These are phyloP conservation scores for Dionaea muscipula DNA, from an alignment of 179 eudicot genomes.

Conservation along the genomic window DNA sequence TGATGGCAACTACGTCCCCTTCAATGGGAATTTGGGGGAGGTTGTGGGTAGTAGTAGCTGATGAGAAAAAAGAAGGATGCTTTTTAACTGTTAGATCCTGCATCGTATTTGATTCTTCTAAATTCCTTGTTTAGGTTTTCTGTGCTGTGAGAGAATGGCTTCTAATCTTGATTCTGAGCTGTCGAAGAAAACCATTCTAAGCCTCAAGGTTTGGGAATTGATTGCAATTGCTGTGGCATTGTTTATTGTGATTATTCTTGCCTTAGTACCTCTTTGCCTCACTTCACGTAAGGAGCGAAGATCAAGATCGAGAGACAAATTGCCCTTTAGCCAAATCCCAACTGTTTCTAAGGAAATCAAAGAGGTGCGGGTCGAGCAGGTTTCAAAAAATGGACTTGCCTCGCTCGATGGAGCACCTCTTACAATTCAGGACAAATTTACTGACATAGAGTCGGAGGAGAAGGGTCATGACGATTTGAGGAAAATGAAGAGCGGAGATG, in stretches of 20 bases:
- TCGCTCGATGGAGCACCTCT: slow-evolving; percentile 52
- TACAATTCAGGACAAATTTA: slow-evolving; percentile 68
- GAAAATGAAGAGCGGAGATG: slow-evolving; percentile 46
- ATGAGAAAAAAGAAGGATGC: neutral
- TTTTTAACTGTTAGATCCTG: too few species aligned
- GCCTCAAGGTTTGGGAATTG: slow-evolving; percentile 76
- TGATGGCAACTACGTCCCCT: neutral
- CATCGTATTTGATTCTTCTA: too few species aligned
- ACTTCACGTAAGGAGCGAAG: slow-evolving; percentile 57
- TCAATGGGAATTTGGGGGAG: neutral
- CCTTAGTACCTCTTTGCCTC: slow-evolving; percentile 30
- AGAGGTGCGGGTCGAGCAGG: slow-evolving; percentile 71
- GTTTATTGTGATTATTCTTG: slow-evolving; percentile 46
- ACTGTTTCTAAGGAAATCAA: slow-evolving; percentile 76
- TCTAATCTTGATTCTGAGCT: slow-evolving; percentile 44
- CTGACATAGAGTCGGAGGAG: slow-evolving; percentile 53
- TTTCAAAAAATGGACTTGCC: slow-evolving; percentile 33
- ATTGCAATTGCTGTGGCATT: slow-evolving; percentile 62
- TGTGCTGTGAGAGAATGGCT: slow-evolving; percentile 33
- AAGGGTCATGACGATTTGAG: slow-evolving; percentile 49
- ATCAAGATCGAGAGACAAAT: slow-evolving; percentile 26
- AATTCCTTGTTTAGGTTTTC: too few species aligned
- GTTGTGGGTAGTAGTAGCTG: neutral
- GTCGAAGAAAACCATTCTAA: slow-evolving; percentile 34
- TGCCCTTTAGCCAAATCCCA: slow-evolving; percentile 67